These are phyloP conservation scores for Colletotrichum chlorophyti DNA, from an alignment of 2,329 filamentous ascomycete species.

Conservation along the genomic window DNA sequence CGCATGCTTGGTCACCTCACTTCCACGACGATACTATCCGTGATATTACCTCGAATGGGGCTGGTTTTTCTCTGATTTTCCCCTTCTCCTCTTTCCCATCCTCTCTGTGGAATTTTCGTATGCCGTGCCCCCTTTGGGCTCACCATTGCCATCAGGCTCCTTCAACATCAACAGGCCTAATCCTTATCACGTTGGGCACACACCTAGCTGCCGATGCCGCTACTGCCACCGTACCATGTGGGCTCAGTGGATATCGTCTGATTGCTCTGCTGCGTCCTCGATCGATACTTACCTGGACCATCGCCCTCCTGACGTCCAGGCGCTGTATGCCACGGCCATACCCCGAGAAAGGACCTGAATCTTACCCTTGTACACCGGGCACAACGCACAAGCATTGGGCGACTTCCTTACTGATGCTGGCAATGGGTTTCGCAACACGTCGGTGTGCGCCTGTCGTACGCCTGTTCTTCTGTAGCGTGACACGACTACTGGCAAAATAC, in stretches of 20 bases:
- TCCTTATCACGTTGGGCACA: slow-evolving; percentile 3
- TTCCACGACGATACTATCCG: too few relatives aligned
- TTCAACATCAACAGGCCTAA: slow-evolving; percentile 1
- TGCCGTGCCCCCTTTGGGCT: slow-evolving; percentile 10
- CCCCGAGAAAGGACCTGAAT: not conserved
- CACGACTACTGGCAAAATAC: too few relatives aligned
- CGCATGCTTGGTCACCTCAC: not conserved
- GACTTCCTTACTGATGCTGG: not conserved
- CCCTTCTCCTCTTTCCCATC: slow-evolving; percentile 21
- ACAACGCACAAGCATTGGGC: slow-evolving; percentile 14
- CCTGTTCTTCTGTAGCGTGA: too few relatives aligned
- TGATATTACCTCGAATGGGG: too few relatives aligned
- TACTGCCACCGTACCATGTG: slow-evolving; percentile 14
- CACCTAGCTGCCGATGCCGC: slow-evolving; percentile 1
- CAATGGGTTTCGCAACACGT: too few relatives aligned
- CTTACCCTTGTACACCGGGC: not conserved
- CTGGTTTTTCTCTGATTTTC: not conserved
- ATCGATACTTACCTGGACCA: slow-evolving; percentile 23
- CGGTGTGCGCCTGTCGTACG: too few relatives aligned
- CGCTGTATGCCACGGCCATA: not conserved
- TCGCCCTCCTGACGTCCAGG: slow-evolving; percentile 10
- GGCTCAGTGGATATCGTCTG: slow-evolving; percentile 25
- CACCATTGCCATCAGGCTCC: slow-evolving; percentile 12
- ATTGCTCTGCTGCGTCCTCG: slow-evolving; percentile 13
- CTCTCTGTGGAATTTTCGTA: slow-evolving; percentile 21